Evolutionary conservation across 2,329 filamentous ascomycete genomes (phyloP).

Genomic region (Trichoderma sp.): DNA sequence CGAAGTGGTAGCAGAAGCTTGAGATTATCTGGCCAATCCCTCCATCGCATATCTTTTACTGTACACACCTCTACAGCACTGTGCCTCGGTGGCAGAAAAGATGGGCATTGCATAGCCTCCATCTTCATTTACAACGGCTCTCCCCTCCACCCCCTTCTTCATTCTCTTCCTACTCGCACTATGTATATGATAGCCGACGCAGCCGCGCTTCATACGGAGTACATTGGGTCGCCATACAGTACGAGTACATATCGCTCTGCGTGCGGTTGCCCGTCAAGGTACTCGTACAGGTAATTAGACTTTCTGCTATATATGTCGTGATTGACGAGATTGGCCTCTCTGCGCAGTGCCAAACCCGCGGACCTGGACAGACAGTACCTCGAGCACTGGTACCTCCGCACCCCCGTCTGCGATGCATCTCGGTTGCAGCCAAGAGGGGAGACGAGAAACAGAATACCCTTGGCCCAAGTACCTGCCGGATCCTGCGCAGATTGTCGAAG

Average conservation of each 20-base stretch:
- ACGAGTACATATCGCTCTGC: not conserved
- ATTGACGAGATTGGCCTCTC: conserved; percentile 10
- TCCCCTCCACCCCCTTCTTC: not conserved
- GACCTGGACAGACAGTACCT: not conserved
- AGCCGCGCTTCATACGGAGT: not conserved
- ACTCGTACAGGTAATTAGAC: conserved; percentile 2
- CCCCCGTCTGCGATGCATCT: not conserved
- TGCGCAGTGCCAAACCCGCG: not conserved
- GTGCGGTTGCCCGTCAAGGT: not conserved
- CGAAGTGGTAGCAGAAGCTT: not conserved
- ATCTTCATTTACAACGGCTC: not conserved
- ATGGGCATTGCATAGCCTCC: not conserved
- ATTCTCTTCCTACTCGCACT: not conserved
- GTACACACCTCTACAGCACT: not conserved
- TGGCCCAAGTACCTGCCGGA: not conserved
- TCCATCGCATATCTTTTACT: not conserved
- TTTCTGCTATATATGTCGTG: not conserved
- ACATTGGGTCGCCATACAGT: not conserved
- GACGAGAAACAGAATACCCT: not conserved
- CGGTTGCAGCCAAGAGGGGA: not conserved
- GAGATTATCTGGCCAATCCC: not conserved
- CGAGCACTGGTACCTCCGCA: not conserved
- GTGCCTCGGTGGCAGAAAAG: not conserved
- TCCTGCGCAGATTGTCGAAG: conserved; percentile 1
- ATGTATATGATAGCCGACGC: not conserved